Conservation (phyloP, 2,329 filamentous ascomycete species). For the Fusarium coffeatum region DNA sequence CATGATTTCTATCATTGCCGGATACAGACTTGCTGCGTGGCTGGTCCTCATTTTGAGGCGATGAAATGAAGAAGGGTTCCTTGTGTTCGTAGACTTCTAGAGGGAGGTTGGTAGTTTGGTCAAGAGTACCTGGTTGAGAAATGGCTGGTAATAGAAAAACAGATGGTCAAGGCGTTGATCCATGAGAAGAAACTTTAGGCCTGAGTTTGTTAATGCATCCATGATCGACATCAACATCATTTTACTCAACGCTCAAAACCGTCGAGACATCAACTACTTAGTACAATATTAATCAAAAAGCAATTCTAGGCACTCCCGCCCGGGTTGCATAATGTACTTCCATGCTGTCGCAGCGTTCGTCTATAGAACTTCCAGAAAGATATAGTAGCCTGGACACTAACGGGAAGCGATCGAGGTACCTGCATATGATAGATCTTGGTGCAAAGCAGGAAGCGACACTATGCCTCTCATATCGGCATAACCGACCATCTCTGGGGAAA, state of each 20-base stretch:
- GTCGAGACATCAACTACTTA: neutral
- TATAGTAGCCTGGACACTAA: neutral
- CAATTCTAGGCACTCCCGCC: neutral
- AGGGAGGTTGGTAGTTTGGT: neutral
- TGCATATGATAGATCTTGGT: conserved; percentile 4
- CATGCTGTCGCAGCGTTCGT: neutral
- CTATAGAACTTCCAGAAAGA: neutral
- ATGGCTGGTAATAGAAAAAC: neutral
- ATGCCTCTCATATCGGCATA: neutral
- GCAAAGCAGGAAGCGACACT: neutral
- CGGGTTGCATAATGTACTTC: conserved; percentile 14
- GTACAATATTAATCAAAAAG: neutral
- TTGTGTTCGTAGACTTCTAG: neutral
- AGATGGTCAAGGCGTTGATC: neutral
- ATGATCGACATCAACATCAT: neutral
- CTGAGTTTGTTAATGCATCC: neutral
- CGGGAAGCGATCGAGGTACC: conserved; percentile 1
- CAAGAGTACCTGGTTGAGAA: neutral
- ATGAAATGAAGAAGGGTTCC: conserved; percentile 8
- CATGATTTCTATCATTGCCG: conserved; percentile 78
- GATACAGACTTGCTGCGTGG: conserved; percentile 68
- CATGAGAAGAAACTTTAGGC: neutral
- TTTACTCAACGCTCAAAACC: neutral
- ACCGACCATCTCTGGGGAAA: conserved; percentile 5
- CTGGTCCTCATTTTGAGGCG: conserved; percentile 60